Conservation (phyloP, 139 green algal species). For the Closterium sp. region DNA sequence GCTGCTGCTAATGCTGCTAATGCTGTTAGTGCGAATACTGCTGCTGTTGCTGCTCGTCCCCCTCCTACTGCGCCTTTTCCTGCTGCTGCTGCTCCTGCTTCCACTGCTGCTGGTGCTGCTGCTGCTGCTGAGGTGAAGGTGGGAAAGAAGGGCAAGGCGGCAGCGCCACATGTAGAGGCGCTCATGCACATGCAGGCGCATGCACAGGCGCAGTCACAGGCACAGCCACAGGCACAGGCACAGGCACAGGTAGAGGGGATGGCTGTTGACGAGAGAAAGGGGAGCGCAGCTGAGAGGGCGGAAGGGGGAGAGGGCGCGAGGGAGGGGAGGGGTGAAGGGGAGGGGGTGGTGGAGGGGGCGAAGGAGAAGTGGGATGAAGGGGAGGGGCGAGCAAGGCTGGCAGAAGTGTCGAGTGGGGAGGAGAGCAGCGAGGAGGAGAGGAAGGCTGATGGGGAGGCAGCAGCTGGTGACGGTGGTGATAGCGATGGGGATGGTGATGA, state of each 20-base stretch:
- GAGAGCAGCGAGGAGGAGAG: not conserved
- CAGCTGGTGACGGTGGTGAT: too few relatives aligned
- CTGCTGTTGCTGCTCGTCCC: not conserved
- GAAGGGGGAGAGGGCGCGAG: not conserved
- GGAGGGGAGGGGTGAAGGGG: not conserved
- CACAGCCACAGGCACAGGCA: not conserved
- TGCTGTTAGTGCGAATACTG: not conserved
- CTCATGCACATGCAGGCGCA: not conserved
- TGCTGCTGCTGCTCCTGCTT: slow-evolving; percentile 7
- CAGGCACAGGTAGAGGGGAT: too few relatives aligned
- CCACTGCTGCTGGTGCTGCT: not conserved
- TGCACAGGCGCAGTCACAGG: not conserved
- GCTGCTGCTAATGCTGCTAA: not conserved
- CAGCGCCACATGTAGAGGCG: not conserved
- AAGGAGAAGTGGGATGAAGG: slow-evolving; percentile 4
- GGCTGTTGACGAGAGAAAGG: not conserved
- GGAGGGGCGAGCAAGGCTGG: not conserved
- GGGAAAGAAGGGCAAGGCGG: slow-evolving; percentile 14
- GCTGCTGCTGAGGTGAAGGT: slow-evolving; percentile 29
- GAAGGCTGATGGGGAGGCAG: not conserved
- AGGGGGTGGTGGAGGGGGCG: not conserved
- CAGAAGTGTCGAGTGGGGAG: not conserved
- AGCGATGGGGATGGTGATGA: not conserved
- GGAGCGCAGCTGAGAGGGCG: not conserved
- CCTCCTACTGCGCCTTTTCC: not conserved